Base-by-base conservation (phyloP, 2,329 filamentous ascomycete species). In the Bipolaris gigantea region DNA sequence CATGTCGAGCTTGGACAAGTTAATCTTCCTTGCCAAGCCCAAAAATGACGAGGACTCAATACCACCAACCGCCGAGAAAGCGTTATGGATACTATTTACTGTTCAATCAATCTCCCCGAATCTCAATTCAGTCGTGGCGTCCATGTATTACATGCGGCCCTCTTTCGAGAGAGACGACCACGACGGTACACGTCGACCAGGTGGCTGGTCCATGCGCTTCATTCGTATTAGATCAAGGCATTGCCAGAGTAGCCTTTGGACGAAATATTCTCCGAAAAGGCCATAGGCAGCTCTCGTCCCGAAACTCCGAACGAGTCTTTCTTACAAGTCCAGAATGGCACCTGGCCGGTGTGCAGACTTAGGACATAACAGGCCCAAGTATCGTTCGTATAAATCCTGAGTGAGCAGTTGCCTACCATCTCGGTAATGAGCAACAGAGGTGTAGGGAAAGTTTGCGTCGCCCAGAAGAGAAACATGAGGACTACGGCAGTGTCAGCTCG, bases 171-270 rank as follows among this genome's bases (percentile, higher is more conserved):
- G 38, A 18, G 25, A 48, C 30, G 27, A 48, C 63, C 63, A 64
- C 10, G 59, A 63, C 27, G 59, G 62, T 39, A 63, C 55, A 8
- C 27, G 9, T 16, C 36, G 36, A 16, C 19, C 5, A 16, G 30
- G 23, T 4, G 48, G 36, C 32, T 59, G 53, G 19, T 0, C n/a
- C 34, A 63, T 62, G 8, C 36, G 30, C 41, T 56, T 19, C 19
- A 57, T 48, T 23, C 49, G 47, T 2, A 11, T 42, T 23, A n/a
- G 11, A 19, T 59, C 48, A 3, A 46, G 48, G n/a, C 48, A 16
- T 21, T 55, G 44, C 61, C 60, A 66, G 3, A 64, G 51, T n/a
- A 65, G 56, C 34, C 55, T 54, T 32, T 59, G 53, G 36, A 60
- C 56, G 25, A 63, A 57, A 34, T 52, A 57, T 23, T 25, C 39